phyloP scores from a whole-genome alignment of 345 rosid species.

The Crucihimalaya himalaica region DNA sequence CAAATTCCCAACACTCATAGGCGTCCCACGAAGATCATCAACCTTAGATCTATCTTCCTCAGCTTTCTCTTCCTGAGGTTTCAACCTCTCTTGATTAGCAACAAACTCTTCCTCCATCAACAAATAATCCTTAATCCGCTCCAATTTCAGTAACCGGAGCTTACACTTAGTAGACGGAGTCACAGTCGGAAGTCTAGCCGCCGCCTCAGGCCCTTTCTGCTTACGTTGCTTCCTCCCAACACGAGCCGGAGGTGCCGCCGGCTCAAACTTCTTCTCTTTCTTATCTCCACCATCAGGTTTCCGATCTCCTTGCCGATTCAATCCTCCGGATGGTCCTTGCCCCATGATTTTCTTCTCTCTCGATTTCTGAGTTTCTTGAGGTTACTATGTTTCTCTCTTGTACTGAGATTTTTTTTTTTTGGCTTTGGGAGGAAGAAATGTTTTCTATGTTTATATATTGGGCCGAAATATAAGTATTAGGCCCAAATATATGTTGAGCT shows the following conservation, averaged over 20 bases:
- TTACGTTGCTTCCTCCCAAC: slow-evolving; percentile 88
- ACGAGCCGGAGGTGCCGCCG: slow-evolving; percentile 86
- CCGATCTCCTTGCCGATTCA: slow-evolving; percentile 80
- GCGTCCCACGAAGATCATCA: slow-evolving; percentile 87
- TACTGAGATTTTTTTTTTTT: slow-evolving; percentile 23
- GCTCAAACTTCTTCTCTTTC: slow-evolving; percentile 93
- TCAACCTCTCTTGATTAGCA: slow-evolving; percentile 81
- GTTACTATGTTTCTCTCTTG: not conserved
- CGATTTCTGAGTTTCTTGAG: slow-evolving; percentile 11
- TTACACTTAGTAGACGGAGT: slow-evolving; percentile 86
- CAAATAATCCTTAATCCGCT: slow-evolving; percentile 85
- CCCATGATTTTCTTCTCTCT: slow-evolving; percentile 58
- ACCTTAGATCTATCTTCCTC: slow-evolving; percentile 95
- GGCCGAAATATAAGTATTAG: not conserved
- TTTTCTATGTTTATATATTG: not conserved
- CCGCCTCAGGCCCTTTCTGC: slow-evolving; percentile 93
- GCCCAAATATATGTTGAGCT: not conserved
- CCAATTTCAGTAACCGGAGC: slow-evolving; percentile 76
- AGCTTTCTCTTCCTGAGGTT: slow-evolving; percentile 96
- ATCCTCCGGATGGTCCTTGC: slow-evolving; percentile 88
- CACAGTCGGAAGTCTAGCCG: slow-evolving; percentile 81
- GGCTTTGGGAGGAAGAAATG: slow-evolving; percentile 43
- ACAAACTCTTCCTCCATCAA: slow-evolving; percentile 98
- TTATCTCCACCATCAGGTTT: slow-evolving; percentile 73
- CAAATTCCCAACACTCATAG: slow-evolving; percentile 94